Conservation (phyloP, 2,329 filamentous ascomycete genomes). For the Fusarium goolgardi region DNA sequence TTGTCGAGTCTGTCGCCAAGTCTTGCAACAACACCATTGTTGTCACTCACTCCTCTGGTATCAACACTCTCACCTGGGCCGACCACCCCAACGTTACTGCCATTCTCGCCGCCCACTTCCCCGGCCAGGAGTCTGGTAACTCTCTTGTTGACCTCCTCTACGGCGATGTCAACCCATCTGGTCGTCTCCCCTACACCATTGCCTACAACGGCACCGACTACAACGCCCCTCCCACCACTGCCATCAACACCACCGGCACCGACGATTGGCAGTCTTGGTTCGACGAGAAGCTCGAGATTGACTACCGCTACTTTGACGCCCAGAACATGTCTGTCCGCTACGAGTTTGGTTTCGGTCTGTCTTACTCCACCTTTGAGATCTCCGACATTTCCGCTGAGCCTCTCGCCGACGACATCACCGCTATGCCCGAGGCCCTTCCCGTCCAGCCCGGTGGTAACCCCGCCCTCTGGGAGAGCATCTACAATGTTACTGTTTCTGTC, state of each 20-base stretch:
- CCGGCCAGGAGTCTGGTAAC: slow-evolving; percentile 76
- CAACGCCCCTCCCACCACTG: slow-evolving; percentile 56
- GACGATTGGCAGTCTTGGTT: slow-evolving; percentile 63
- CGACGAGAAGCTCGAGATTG: slow-evolving; percentile 73
- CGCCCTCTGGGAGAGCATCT: slow-evolving; percentile 65
- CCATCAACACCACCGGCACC: slow-evolving; percentile 52
- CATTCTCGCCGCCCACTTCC: slow-evolving; percentile 75
- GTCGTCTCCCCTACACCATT: slow-evolving; percentile 78
- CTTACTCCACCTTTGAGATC: slow-evolving; percentile 72
- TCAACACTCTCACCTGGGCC: slow-evolving; percentile 75
- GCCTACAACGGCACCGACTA: slow-evolving; percentile 65
- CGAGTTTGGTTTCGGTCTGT: slow-evolving; percentile 76
- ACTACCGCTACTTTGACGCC: slow-evolving; percentile 74
- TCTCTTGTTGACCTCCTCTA: slow-evolving; percentile 75
- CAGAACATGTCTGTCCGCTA: slow-evolving; percentile 69
- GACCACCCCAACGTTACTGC: slow-evolving; percentile 74
- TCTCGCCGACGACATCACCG: slow-evolving; percentile 42
- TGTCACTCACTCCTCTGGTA: slow-evolving; percentile 75
- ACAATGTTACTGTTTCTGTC: slow-evolving; percentile 59
- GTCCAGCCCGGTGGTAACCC: slow-evolving; percentile 65
- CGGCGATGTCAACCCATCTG: slow-evolving; percentile 74
- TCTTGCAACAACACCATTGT: slow-evolving; percentile 74
- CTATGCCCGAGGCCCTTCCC: slow-evolving; percentile 45
- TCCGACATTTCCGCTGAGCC: slow-evolving; percentile 49
- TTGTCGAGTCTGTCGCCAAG: slow-evolving; percentile 71